Evolutionary conservation across 78 protist species (phyloP).

Genomic region (Corallochytrium limacisporum): DNA sequence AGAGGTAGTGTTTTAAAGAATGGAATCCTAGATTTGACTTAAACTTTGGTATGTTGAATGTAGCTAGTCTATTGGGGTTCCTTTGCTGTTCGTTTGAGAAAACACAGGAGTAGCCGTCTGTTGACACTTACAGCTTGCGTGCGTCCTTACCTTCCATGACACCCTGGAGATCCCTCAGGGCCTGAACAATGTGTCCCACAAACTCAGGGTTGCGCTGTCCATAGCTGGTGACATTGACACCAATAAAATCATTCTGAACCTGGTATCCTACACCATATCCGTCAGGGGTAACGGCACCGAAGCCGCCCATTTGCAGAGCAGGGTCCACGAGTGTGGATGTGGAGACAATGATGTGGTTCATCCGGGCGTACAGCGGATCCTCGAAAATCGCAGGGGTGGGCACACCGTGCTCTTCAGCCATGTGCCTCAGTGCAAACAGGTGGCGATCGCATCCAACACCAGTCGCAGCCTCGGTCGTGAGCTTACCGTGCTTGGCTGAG

Average conservation of each 20-base stretch:
- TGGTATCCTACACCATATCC: constrained; percentile 50
- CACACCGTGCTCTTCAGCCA: neutral
- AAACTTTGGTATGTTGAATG: no score
- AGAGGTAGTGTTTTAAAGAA: no score
- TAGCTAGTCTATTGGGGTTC: no score
- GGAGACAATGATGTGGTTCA: constrained; percentile 16
- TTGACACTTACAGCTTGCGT: no score
- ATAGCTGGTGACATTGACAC: constrained; percentile 2
- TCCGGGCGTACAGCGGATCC: neutral
- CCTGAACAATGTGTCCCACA: no score
- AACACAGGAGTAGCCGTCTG: no score
- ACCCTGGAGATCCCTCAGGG: no score
- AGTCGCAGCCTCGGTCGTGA: constrained; percentile 11
- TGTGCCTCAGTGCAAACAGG: constrained; percentile 1
- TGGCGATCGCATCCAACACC: constrained; percentile 24
- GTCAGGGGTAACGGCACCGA: constrained; percentile 42
- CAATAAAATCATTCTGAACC: neutral
- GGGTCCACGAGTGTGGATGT: constrained; percentile 13
- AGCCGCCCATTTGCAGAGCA: constrained; percentile 21
- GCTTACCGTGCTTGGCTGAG: constrained; percentile 1
- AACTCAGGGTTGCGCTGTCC: no score
- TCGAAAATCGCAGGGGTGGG: constrained; percentile 1
- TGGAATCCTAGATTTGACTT: no score
- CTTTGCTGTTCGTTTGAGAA: no score
- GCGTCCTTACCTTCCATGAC: no score